Base-by-base conservation (phyloP, 75 land plant genomes). In the Pinus albicaulis region DNA sequence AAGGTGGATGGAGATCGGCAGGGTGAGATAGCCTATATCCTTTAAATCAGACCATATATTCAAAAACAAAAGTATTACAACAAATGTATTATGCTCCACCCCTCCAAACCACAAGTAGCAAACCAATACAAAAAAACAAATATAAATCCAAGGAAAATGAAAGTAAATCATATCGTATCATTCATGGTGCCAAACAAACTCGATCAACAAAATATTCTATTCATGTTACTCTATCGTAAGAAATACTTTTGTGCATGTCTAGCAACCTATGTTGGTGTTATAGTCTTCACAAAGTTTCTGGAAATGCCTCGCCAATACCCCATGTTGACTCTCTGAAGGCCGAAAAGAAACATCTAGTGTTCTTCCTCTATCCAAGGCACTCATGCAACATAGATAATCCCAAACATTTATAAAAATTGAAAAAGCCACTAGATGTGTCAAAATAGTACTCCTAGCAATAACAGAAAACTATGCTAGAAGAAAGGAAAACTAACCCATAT, bases 351-450 rank as follows among this genome's bases (percentile, higher is more conserved):
- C 56, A 74, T 3, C 22, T 84, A 20, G 63, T 87, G 87, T 53
- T 87, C 89, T 26, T 87, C 89, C 72, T 87, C 89, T 0, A 87
- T 87, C 89, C 89, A 87, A 17, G 89, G 87, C 36, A 85, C 83
- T 14, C 89, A 87, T 87, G 80, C 59, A 34, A 52, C 71, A 16
- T 2, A 34, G 2, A 34, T 34, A 34, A 34, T 34, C 36, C 36
- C 36, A 34, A 34, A 34, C 36, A 1, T 34, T 34, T 1, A 34
- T 34, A 34, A 34, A 34, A 34, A 34, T 34, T 34, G 36, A 34
- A 34, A 34, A 34, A 34, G n/a, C 36, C 36, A 2, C 36, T 34
- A 34, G 36, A 34, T 34, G 36, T 34, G 2, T 34, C 36, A 34
- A 2, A 34, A 34, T 34, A 34, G 36, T 34, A 2, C 2, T 34